Conservation (phyloP, 345 rosid species). For the Moringa oleifera region DNA sequence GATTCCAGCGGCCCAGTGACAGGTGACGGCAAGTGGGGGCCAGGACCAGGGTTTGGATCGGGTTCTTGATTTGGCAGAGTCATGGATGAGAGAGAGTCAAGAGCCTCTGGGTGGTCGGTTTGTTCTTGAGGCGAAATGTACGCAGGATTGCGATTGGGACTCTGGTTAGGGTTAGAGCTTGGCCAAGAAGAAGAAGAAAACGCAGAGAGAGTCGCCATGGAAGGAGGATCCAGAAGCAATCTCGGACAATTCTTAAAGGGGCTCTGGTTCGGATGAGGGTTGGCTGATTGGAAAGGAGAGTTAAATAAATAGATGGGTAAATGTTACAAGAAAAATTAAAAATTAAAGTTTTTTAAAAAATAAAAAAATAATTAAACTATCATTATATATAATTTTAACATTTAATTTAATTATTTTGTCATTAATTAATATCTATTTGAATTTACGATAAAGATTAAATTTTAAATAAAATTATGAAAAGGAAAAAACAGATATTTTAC, state of each 20-base stretch:
- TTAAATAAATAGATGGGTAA: too few species aligned
- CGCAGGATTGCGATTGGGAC: conserved; percentile 40
- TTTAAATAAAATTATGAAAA: too few species aligned
- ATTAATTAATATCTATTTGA: too few species aligned
- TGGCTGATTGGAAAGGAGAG: too few species aligned
- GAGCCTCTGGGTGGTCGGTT: conserved; percentile 26
- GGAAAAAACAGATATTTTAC: too few species aligned
- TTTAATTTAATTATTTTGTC: too few species aligned
- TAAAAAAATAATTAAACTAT: too few species aligned
- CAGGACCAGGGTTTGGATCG: conserved; percentile 11
- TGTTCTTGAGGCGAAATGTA: conserved; percentile 15
- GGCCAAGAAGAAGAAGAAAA: conserved; percentile 35
- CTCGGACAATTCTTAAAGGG: not conserved
- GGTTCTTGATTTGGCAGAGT: conserved; percentile 24
- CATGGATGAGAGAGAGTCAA: conserved; percentile 49
- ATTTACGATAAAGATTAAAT: too few species aligned
- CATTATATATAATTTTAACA: too few species aligned
- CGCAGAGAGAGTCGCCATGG: conserved; percentile 76
- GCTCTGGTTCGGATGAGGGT: too few species aligned
- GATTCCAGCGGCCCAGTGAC: conserved; percentile 19
- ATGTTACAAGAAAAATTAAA: too few species aligned
- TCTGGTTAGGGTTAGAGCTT: not conserved
- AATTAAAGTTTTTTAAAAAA: too few species aligned
- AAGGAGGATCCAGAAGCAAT: not conserved
- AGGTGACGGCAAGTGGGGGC: conserved; percentile 16